Percentiles rank a stretch among this genome's conserved stretches.
Evolutionary conservation across 257 asterid genomes (phyloP).

Genomic region (Parsonsia alboflavescens): DNA sequence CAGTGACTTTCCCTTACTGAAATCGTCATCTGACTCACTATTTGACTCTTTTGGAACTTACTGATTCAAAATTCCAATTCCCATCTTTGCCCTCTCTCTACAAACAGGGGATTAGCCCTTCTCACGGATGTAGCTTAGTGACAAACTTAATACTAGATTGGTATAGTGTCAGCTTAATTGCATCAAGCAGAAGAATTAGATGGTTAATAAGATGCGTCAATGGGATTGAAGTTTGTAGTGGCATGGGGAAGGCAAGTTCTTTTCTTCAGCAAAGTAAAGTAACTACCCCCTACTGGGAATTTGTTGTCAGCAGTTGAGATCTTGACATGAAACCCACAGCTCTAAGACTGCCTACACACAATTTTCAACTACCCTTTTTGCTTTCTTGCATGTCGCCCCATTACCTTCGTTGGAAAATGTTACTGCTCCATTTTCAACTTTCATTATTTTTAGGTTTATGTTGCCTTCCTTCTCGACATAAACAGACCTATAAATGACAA

Average conservation of each 20-base stretch:
- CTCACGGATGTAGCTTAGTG: too few relatives aligned
- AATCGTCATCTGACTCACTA: conserved; percentile 14
- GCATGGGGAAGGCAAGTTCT: not conserved
- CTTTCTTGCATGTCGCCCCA: not conserved
- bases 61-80: not conserved
- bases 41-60: not conserved
- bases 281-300: not conserved
- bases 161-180: too few relatives aligned
- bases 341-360: not conserved
- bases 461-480: not conserved
- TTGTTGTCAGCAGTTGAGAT: conserved; percentile 1
- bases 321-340: not conserved
- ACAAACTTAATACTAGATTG: too few relatives aligned
- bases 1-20: conserved; percentile 13
- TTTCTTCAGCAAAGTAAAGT: not conserved
- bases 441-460: too few relatives aligned
- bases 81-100: conserved; percentile 8
- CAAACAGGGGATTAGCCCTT: too few relatives aligned
- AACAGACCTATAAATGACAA: not conserved
- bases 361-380: not conserved
- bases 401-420: not conserved
- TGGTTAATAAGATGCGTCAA: too few relatives aligned
- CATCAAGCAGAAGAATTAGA: too few relatives aligned
- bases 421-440: not conserved
- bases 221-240: too few relatives aligned